Base-by-base conservation (phyloP, 805 yeast species). In the Yamadazyma insecticola region DNA sequence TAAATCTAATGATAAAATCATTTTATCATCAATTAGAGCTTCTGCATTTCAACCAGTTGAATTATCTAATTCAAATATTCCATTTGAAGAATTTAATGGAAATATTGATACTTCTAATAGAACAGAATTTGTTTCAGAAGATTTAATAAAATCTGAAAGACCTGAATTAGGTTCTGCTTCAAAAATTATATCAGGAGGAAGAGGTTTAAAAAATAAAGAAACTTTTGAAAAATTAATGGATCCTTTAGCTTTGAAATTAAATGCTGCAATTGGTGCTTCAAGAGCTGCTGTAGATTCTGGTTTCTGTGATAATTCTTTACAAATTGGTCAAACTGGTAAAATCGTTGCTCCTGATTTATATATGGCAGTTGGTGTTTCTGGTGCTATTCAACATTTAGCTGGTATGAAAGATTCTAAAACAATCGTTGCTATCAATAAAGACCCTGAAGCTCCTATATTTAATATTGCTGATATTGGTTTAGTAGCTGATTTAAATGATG, bases 211-310 rank as follows among this genome's bases (percentile, higher is more conserved):
- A 57, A 78, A 78, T 58, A 89, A 88, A 58, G 96, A 84, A 54
- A 81, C 82, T 35, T 90, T 90, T 57, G 94, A 85, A 34, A 54
- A 70, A 33, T 44, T 86, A 36, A 67, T 92, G 32, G 76, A 72
- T 45, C 97, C 98, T 30, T 67, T 90, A 43, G 97, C 97, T 6
- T 78, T 76, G 36, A 72, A 82, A 38, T 64, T 90, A 37, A 74
- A 78, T 35, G 98, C 97, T 2, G 97, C 95, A 33, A 81, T 90
- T 29, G 98, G 98, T 50, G 97, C 97, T 3, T 86, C 96, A 6
- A 79, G 98, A 58, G 97, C 97, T 13, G 98, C 97, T 20, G 98
- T 92, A 15, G 98, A 90, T 60, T 72, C 94, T 26, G 97, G 97
- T 0, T 88, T 76, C 56, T 88, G 95, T 53, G 97, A 92, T 53